A percentile compares a stretch with the other conserved stretches of the same genome.
Evolutionary conservation across 768 basidiomycete genomes (phyloP).

Genomic region (Austroboletus eburneus): DNA sequence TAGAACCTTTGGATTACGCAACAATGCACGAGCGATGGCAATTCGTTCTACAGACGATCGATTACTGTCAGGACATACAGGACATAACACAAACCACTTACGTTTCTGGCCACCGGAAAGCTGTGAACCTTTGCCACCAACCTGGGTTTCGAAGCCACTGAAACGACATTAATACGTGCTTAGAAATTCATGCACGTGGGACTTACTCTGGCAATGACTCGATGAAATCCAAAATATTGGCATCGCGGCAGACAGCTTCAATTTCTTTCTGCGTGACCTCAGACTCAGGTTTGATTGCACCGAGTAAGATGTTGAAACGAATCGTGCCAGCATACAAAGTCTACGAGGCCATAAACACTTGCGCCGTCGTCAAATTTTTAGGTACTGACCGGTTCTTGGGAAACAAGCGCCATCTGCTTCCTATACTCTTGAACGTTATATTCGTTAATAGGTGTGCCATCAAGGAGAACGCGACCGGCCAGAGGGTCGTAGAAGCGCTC

Average conservation of each 20-base stretch:
- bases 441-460: slow-evolving; percentile 69
- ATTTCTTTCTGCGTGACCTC: slow-evolving; percentile 87
- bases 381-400: slow-evolving; percentile 69
- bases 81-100: too few relatives aligned
- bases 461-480: slow-evolving; percentile 67
- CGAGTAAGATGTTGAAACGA: slow-evolving; percentile 88
- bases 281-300: slow-evolving; percentile 68
- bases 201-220: slow-evolving; percentile 75
- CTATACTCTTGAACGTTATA: slow-evolving; percentile 86
- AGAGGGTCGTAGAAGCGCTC: slow-evolving; percentile 85
- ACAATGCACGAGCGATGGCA: slow-evolving; percentile 86
- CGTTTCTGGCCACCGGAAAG: slow-evolving; percentile 88
- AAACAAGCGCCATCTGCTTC: slow-evolving; percentile 83
- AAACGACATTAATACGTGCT: slow-evolving; percentile 7
- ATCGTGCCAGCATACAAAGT: slow-evolving; percentile 89
- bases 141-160: slow-evolving; percentile 88
- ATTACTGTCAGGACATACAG: too few relatives aligned
- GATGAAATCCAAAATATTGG: slow-evolving; percentile 92
- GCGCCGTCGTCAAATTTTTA: too few relatives aligned
- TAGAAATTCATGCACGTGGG: not conserved
- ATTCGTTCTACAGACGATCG: slow-evolving; percentile 63
- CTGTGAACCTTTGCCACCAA: slow-evolving; percentile 87
- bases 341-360: too few relatives aligned
- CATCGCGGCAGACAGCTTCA: slow-evolving; percentile 77
- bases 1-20: slow-evolving; percentile 86